A percentile compares a stretch with the other conserved stretches of the same genome.
Conservation (phyloP, 257 asterid genomes). For the Euphrasia confusa region DNA sequence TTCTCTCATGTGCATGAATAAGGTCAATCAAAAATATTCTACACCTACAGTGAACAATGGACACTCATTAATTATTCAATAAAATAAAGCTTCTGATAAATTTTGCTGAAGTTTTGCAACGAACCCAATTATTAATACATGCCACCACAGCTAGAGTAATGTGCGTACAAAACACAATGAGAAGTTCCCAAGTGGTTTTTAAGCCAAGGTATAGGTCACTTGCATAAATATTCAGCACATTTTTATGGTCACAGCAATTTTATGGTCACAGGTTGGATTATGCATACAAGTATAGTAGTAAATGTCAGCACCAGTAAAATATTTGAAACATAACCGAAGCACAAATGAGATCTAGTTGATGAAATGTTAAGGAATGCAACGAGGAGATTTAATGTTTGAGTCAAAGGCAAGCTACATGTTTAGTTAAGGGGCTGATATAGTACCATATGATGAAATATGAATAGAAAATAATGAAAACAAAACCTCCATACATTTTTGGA, state of each 20-base stretch:
- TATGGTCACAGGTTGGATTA: not conserved
- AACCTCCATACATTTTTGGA: conserved; percentile 36
- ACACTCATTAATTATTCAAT: not conserved
- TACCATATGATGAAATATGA: not conserved
- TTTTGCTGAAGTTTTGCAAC: not conserved
- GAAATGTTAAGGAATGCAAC: conserved; percentile 4
- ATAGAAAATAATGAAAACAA: conserved; percentile 6
- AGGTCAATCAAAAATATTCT: conserved; percentile 9
- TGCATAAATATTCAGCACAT: conserved; percentile 6
- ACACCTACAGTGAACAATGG: not conserved
- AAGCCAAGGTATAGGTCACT: not conserved
- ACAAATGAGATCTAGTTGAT: conserved; percentile 1
- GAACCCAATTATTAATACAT: not conserved
- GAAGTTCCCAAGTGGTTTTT: not conserved
- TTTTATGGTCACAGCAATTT: not conserved
- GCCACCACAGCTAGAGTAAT: not conserved
- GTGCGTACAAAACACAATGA: not conserved
- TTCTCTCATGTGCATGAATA: not conserved
- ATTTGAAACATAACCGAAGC: not conserved
- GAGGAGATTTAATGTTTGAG: conserved; percentile 3
- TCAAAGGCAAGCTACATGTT: not conserved
- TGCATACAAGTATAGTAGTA: no score
- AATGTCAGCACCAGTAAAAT: not conserved
- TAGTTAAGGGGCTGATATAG: not conserved
- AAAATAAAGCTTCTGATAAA: not conserved